Percentiles rank a stretch among this genome's conserved stretches.
These are phyloP conservation scores for Acanthochlamys bracteata DNA, from an alignment of 106 monocot species.

Conservation along the genomic window DNA sequence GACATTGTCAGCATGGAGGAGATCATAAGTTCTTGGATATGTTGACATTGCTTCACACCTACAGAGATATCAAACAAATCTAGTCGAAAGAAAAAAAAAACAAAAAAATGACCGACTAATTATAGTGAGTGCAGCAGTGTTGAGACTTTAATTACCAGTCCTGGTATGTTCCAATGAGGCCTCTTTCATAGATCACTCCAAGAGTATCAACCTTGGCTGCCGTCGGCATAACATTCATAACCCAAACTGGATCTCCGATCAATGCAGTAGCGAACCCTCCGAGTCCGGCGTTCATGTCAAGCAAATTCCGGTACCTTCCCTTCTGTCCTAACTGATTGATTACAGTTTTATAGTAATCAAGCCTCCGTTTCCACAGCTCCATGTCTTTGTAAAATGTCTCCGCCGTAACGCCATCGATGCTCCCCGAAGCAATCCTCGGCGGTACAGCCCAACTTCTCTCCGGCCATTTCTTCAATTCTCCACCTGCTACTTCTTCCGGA, in stretches of 20 bases:
- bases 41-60: conserved; percentile 46
- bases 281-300: conserved; percentile 48
- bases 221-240: conserved; percentile 55
- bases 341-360: conserved; percentile 26
- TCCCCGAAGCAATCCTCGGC: conserved; percentile 26
- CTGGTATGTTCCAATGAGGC: conserved; percentile 56
- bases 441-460: conserved; percentile 37
- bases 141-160: conserved; percentile 24
- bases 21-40: conserved; percentile 35
- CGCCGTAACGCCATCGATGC: conserved; percentile 9
- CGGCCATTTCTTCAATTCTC: conserved; percentile 47
- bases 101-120: not conserved
- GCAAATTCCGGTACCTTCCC: conserved; percentile 39
- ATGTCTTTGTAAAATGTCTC: conserved; percentile 30
- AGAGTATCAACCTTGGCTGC: conserved; percentile 29
- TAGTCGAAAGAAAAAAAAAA: not conserved
- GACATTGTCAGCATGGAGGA: conserved; percentile 23
- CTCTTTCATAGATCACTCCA: conserved; percentile 51
- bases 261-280: conserved; percentile 49
- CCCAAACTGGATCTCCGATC: conserved; percentile 48
- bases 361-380: conserved; percentile 37
- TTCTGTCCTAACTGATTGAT: conserved; percentile 14
- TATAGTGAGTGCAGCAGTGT: not conserved
- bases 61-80: not conserved
- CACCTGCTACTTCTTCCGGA: conserved; percentile 23